phyloP scores from a whole-genome alignment of 306 rosid species.

The Cucurbita moschata region DNA sequence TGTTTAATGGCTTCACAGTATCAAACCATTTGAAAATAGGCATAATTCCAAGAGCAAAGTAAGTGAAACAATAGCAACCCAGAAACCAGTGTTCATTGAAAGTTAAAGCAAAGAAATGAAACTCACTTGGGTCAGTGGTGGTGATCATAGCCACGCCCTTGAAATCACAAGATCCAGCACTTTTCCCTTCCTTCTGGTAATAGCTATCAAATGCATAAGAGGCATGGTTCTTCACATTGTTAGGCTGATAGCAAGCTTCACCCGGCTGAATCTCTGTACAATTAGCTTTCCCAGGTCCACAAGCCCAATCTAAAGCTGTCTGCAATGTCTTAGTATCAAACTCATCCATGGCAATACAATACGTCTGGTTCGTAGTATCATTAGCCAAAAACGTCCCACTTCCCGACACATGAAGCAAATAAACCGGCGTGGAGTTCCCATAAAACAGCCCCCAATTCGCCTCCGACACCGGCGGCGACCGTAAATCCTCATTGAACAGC shows the following conservation, averaged over 20 bases:
- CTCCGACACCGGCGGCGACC: constrained; percentile 71
- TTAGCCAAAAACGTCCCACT: constrained; percentile 62
- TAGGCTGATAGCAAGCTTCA: constrained; percentile 56
- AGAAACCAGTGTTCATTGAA: not conserved
- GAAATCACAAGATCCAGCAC: constrained; percentile 72
- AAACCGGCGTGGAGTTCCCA: constrained; percentile 49
- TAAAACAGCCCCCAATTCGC: constrained; percentile 77
- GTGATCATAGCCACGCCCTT: constrained; percentile 73
- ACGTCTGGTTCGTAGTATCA: constrained; percentile 63
- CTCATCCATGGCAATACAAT: constrained; percentile 51
- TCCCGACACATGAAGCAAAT: constrained; percentile 66
- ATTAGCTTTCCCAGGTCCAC: constrained; percentile 69
- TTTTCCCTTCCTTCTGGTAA: constrained; percentile 49
- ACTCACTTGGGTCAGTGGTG: constrained; percentile 77
- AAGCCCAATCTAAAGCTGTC: constrained; percentile 84
- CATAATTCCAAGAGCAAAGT: not conserved
- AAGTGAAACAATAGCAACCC: not conserved
- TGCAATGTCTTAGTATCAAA: constrained; percentile 57
- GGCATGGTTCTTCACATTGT: constrained; percentile 70
- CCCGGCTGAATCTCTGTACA: constrained; percentile 86
- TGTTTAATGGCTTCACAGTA: no score
- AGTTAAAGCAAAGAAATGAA: not conserved
- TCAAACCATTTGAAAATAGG: not conserved
- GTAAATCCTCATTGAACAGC: constrained; percentile 62
- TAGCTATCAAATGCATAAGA: constrained; percentile 86